Conservation (phyloP, 768 basidiomycete species). For the Boletus edulis region DNA sequence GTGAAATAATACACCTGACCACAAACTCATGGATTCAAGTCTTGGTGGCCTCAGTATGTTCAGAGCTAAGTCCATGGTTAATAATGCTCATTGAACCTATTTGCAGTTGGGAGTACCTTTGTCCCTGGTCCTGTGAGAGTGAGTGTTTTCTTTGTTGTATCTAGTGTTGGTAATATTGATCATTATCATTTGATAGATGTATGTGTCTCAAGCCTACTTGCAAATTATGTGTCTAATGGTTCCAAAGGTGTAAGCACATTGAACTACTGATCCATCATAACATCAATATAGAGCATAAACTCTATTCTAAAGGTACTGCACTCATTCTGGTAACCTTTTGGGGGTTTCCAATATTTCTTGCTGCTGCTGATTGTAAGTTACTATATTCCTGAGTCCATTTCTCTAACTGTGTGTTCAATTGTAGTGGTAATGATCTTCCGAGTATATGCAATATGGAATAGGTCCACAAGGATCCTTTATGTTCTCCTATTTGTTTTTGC, state of each 20-base stretch:
- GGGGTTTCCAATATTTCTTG: neutral
- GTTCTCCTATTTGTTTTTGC: neutral
- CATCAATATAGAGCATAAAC: neutral
- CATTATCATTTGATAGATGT: neutral
- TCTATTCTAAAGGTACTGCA: neutral
- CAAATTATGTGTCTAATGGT: neutral
- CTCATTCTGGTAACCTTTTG: neutral
- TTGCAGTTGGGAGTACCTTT: neutral
- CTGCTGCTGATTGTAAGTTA: constrained; percentile 3
- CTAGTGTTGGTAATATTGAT: neutral
- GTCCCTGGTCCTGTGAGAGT: neutral
- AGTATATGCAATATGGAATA: neutral
- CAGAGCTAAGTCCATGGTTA: rapidly evolving
- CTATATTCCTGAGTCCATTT: neutral
- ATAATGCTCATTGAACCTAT: neutral
- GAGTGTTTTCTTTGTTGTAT: neutral
- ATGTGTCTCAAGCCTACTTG: neutral
- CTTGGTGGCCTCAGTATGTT: neutral
- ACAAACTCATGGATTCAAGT: neutral
- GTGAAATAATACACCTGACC: neutral
- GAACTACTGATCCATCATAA: too few relatives aligned
- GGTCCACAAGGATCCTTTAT: neutral
- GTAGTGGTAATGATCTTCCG: neutral
- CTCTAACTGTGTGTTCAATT: neutral
- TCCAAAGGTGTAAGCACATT: constrained; percentile 2